phyloP scores from a whole-genome alignment of 106 monocot species.

The Apostasia shenzhenica region DNA sequence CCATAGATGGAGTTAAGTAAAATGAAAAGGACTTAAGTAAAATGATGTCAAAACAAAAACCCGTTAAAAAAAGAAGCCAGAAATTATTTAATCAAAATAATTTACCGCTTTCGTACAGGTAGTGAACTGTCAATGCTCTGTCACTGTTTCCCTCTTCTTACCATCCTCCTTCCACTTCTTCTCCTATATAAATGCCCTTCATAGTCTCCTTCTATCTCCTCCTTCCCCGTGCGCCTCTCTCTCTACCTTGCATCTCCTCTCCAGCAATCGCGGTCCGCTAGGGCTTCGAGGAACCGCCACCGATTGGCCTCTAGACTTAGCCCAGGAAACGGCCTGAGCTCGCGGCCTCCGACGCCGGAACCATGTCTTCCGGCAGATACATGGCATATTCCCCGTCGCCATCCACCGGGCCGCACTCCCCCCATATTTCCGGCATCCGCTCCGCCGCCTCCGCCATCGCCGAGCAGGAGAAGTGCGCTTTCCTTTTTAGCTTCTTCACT shows the following conservation, averaged over 20 bases:
- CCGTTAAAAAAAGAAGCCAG: no score
- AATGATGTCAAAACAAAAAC: no score
- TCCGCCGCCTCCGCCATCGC: conserved; percentile 36
- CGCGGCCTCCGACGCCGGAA: conserved; percentile 8
- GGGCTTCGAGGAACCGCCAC: conserved; percentile 16
- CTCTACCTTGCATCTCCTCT: neutral
- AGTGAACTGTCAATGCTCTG: no score
- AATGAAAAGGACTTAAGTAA: no score
- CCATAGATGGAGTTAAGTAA: no score
- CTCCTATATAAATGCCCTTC: neutral
- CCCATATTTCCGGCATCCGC: conserved; percentile 51
- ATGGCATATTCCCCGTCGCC: conserved; percentile 75
- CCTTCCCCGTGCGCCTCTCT: neutral
- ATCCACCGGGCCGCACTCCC: conserved; percentile 52
- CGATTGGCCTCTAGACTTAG: neutral
- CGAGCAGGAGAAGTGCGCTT: conserved; percentile 64
- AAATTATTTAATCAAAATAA: no score
- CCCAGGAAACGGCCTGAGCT: no score
- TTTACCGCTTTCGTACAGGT: no score
- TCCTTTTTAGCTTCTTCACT: neutral
- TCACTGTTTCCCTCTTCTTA: neutral
- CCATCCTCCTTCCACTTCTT: neutral
- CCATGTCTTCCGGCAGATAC: conserved; percentile 54
- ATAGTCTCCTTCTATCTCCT: conserved; percentile 17
- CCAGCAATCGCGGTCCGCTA: neutral